phyloP scores from a whole-genome alignment of 345 rosid species.

The Aethionema arabicum region DNA sequence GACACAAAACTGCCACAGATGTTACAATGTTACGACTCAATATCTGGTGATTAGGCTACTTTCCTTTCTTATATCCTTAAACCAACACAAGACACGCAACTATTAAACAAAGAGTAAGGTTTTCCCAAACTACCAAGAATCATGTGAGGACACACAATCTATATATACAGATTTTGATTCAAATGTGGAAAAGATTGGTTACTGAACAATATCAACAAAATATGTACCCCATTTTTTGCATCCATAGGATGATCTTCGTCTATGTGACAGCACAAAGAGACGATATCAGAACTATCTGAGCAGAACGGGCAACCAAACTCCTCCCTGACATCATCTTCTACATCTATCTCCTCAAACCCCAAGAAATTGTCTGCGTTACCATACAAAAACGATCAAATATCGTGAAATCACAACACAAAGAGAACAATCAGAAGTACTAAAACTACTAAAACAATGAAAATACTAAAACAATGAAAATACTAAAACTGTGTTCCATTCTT shows the following conservation, averaged over 20 bases:
- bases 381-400: background rate
- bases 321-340: constrained; percentile 89
- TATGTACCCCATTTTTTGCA: constrained; percentile 80
- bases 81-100: constrained; percentile 4
- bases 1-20: background rate
- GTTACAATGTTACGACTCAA: too few relatives aligned
- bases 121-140: constrained; percentile 7
- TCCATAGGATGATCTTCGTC: constrained; percentile 91
- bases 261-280: constrained; percentile 90
- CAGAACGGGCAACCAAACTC: constrained; percentile 99
- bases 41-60: background rate
- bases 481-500: constrained; percentile 32
- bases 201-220: background rate
- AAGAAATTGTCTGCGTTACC: constrained; percentile 69
- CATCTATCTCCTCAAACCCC: constrained; percentile 91
- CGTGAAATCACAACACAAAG: background rate
- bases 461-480: constrained; percentile 19
- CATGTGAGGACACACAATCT: background rate
- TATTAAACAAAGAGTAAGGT: background rate
- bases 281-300: constrained; percentile 81
- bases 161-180: constrained; percentile 11
- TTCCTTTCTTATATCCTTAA: background rate
- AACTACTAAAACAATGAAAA: constrained; percentile 25
- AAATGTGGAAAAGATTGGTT: constrained; percentile 5
- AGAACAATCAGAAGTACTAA: background rate